Conservation (phyloP, 768 basidiomycete species). For the Pulveroboletus sp. region DNA sequence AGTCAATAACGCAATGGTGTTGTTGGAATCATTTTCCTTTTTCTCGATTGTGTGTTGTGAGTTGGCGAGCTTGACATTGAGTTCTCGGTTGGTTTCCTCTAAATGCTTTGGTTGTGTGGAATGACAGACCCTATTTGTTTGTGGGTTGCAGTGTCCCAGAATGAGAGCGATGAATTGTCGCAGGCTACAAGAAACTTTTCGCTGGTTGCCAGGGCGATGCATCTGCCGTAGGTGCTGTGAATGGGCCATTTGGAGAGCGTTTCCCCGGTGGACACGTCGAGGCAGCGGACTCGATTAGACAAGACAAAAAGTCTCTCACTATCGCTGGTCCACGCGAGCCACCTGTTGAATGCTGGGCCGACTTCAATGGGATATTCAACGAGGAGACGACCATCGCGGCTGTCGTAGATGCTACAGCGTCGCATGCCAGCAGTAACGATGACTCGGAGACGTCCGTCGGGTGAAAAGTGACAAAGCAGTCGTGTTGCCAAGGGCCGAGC, state of each 20-base stretch:
- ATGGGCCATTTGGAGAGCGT: not conserved
- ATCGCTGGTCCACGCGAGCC: not conserved
- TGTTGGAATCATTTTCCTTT: too few species aligned
- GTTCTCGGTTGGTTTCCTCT: too few species aligned
- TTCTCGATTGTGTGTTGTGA: too few species aligned
- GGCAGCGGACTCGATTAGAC: not conserved
- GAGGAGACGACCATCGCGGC: too few species aligned
- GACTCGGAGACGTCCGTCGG: too few species aligned
- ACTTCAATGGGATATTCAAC: not conserved
- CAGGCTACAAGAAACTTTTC: not conserved
- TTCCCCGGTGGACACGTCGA: not conserved
- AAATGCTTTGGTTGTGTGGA: not conserved
- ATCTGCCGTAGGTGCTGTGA: not conserved
- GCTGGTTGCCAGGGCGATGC: not conserved
- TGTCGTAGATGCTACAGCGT: too few species aligned
- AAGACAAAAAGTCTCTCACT: not conserved
- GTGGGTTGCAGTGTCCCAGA: not conserved
- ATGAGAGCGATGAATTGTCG: not conserved
- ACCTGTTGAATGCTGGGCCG: not conserved
- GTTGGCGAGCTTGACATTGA: too few species aligned
- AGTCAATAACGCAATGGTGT: too few species aligned
- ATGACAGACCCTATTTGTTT: not conserved
- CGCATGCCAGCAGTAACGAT: too few species aligned
- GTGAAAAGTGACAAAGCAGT: not conserved
- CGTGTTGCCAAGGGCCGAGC: not conserved